Evolutionary conservation across 2,329 filamentous ascomycete species (phyloP), one percentile per base, ranked within the genome.

Genomic region (Mycosphaerella sp.): DNA sequence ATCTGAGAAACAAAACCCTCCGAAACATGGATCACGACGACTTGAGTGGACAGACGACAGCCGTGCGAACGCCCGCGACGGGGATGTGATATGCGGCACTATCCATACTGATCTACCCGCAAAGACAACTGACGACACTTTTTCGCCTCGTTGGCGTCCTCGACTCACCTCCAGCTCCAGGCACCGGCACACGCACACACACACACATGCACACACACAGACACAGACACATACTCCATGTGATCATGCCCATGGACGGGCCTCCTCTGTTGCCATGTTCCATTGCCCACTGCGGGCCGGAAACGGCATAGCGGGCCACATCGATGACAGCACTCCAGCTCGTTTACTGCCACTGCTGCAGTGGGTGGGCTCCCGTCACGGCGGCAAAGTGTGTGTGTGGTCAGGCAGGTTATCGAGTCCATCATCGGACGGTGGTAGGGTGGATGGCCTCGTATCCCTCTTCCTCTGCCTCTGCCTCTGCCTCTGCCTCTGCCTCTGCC

Each of bases 1-100:
- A 62, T 58, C 51, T 59, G 23, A 47, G 42, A 43, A 43, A 51
- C 45, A 51, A 55, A 54, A 43, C 45, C 34, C 58, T 55, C 58
- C 58, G 58, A 59, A 53, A 46, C 46, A 49, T 45, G 47, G 43
- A 36, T 46, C 39, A 41, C 49, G 39, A 47, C 41, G 44, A 29
- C 50, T 52, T 39, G 45, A 40, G 58, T 55, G 54, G 54, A 58
- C 51, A 21, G 54, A 41, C 48, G 48, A 45, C 38, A 23, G 41
- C 53, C 46, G 53, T 54, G 57, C 54, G 57, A 57, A 43, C 51
- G 57, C 53, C 53, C 49, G 49, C 43, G 51, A 48, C 54, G 44
- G 44, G 57, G 54, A 38, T 48, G 45, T 42, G 29, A 45, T 44
- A 45, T 44, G 49, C 57, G 45, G 56, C 56, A 53, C 45, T 34